Base-by-base conservation (phyloP, 1,284 basidiomycete species). In the Heterobasidion irregulare region DNA sequence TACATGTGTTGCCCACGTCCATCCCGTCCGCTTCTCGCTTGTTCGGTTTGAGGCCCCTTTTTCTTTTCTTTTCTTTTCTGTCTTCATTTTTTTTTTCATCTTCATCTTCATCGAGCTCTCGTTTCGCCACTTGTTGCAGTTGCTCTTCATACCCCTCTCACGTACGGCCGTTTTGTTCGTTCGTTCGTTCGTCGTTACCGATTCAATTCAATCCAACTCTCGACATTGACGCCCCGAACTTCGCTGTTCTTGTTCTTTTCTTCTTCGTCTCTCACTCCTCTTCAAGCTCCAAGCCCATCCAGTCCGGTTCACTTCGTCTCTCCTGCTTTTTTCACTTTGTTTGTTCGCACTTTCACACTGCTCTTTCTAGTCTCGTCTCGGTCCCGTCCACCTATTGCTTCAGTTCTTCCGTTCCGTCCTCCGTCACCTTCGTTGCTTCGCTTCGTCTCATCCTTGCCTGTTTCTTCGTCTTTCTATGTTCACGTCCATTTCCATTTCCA, bases 401-500 rank as follows among this genome's bases (percentile, higher is more conserved):
- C n/a, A n/a, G n/a, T n/a, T n/a, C 44, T 19, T 33, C 26, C n/a
- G 13, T 50, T 50, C 47, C 8, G 47, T 15, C 57, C 45, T 32
- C 19, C 44, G 26, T 41, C 18, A 9, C 2, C 8, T 43, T 8
- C 38, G 9, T 32, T 8, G 41, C 33, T 9, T n/a, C 47, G 45
- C 19, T 45, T 12, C 47, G 7, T 57, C 9, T 53, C 47, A 2
- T 19, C 9, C 48, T 48, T 53, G 36, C 36, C 45, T 57, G 33
- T 47, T 33, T 5, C 48, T 56, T 44, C 36, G 33, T 53, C 38
- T 56, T 53, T 53, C 38, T 19, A 13, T 36, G 12, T 53, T 26
- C 6, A 34, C 52, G 51, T 53, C 16, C n/a, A 19, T 38, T 13
- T 52, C 34, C 6, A 34, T 54, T 53, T 53, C 16, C n/a, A 19